Conservation (phyloP, 2,329 filamentous ascomycete species). For the Penicillium polonicum region DNA sequence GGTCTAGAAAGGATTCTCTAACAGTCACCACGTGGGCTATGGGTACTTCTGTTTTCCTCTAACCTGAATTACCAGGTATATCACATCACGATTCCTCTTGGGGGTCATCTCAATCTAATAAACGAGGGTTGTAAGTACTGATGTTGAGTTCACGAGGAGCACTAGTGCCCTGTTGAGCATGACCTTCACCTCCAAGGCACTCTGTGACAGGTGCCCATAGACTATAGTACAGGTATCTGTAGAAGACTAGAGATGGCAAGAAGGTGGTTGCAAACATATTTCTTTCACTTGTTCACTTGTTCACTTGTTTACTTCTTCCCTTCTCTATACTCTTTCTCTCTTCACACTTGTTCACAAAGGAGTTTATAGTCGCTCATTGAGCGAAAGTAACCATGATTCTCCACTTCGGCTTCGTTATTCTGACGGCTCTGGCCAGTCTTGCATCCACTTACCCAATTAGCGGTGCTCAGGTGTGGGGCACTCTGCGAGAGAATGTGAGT, state of each 20-base stretch:
- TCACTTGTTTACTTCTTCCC: too few relatives aligned
- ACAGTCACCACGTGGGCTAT: neutral
- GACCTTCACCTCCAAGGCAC: neutral
- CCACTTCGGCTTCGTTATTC: neutral
- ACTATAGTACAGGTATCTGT: neutral
- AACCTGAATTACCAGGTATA: neutral
- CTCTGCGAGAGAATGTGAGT: slow-evolving; percentile 28
- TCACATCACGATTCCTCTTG: neutral
- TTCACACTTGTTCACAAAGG: neutral
- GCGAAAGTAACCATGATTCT: neutral
- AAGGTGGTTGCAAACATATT: neutral
- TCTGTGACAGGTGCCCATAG: neutral
- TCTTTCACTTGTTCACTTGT: too few relatives aligned
- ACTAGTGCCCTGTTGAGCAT: neutral
- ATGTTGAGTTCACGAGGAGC: neutral
- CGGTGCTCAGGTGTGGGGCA: slow-evolving; percentile 18
- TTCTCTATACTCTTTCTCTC: neutral
- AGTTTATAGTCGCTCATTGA: neutral
- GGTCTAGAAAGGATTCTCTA: too few relatives aligned
- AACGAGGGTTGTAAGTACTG: neutral
- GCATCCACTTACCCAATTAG: slow-evolving; percentile 20
- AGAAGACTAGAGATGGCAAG: neutral
- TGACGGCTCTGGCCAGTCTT: slow-evolving; percentile 14
- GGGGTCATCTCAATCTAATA: neutral
- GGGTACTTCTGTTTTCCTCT: too few relatives aligned